phyloP scores from a whole-genome alignment of 805 yeast genomes.

The Myxozyma neglecta region DNA sequence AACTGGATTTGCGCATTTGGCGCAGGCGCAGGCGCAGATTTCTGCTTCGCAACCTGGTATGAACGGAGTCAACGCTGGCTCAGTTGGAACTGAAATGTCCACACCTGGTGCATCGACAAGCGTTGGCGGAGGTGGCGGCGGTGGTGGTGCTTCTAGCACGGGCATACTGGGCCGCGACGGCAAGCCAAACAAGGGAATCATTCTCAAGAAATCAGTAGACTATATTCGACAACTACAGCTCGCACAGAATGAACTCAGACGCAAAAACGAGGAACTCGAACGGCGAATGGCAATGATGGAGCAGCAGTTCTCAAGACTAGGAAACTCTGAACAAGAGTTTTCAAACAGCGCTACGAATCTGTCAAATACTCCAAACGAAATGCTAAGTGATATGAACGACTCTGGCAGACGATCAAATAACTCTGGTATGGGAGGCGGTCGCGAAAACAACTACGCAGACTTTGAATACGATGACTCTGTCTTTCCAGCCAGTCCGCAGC shows the following conservation, averaged over 20 bases:
- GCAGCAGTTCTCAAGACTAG: background rate
- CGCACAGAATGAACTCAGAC: constrained; percentile 17
- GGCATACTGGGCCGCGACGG: constrained; percentile 48
- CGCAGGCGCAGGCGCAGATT: background rate
- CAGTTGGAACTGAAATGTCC: constrained; percentile 24
- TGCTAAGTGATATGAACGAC: background rate
- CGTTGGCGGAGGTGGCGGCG: constrained; percentile 6
- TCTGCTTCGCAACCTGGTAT: no score
- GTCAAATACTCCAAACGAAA: background rate
- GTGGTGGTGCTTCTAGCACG: constrained; percentile 19
- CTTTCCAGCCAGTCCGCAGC: constrained; percentile 25
- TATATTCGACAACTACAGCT: constrained; percentile 50
- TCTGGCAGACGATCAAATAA: constrained; percentile 1
- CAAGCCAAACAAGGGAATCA: constrained; percentile 80
- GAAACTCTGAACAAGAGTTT: background rate
- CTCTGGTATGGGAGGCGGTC: no score
- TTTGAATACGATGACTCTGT: constrained; percentile 29
- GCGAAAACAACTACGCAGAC: constrained; percentile 13
- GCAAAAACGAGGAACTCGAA: constrained; percentile 25
- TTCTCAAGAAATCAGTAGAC: constrained; percentile 74
- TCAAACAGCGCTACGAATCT: background rate
- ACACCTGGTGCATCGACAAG: constrained; percentile 3
- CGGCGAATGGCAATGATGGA: constrained; percentile 13
- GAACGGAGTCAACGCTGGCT: constrained; percentile 23
- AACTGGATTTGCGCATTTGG: constrained; percentile 13